phyloP scores from a whole-genome alignment of 257 asterid species.

The Vinca minor region DNA sequence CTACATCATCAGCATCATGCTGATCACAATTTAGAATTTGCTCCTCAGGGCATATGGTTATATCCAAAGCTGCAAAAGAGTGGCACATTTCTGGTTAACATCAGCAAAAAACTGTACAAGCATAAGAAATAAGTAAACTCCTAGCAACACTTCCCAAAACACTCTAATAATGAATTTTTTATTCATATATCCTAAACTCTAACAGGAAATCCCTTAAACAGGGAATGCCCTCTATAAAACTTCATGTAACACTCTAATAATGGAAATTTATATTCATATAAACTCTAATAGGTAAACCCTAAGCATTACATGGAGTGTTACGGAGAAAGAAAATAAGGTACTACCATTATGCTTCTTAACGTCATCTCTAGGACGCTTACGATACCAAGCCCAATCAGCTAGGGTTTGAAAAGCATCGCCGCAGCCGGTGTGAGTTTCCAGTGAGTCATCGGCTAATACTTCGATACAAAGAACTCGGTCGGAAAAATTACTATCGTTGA shows the following conservation, averaged over 20 bases:
- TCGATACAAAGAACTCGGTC: conserved; percentile 69
- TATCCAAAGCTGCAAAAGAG: conserved; percentile 96
- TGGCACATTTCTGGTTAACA: conserved; percentile 83
- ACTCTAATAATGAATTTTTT: not conserved
- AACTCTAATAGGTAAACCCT: too few species aligned
- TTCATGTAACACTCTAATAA: too few species aligned
- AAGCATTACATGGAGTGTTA: too few species aligned
- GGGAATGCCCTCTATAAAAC: too few species aligned
- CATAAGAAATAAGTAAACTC: conserved; percentile 16
- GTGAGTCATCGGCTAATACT: conserved; percentile 49
- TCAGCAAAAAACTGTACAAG: conserved; percentile 29
- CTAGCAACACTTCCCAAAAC: too few species aligned
- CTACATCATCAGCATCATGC: conserved; percentile 53
- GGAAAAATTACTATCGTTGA: conserved; percentile 70
- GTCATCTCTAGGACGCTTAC: conserved; percentile 56
- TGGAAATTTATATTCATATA: too few species aligned
- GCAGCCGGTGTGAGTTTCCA: conserved; percentile 31
- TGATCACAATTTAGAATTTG: conserved; percentile 56
- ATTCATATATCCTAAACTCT: too few species aligned
- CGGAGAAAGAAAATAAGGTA: not conserved
- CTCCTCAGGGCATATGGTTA: conserved; percentile 66
- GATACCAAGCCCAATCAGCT: conserved; percentile 58
- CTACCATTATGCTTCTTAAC: conserved; percentile 38
- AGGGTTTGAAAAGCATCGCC: conserved; percentile 36
- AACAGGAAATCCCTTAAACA: too few species aligned